Evolutionary conservation across 306 rosid species (phyloP).

Genomic region (Corylus avellana): DNA sequence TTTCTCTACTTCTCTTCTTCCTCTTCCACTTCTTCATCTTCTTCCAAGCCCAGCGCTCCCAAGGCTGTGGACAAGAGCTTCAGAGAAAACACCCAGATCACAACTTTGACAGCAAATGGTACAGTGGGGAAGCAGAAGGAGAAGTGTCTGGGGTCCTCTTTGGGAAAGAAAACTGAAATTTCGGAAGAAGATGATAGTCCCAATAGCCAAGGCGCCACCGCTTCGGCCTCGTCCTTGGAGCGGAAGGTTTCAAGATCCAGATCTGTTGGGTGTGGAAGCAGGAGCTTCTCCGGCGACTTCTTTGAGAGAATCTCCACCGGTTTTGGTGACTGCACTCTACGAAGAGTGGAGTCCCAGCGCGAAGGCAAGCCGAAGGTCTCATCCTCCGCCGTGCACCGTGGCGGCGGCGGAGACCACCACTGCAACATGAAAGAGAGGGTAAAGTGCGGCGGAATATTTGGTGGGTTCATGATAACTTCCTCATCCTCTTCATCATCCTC

Average conservation of each 20-base stretch:
- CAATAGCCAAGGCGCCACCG: conserved; percentile 38
- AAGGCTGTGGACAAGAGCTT: conserved; percentile 11
- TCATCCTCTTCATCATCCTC: conserved; percentile 71
- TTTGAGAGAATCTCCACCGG: conserved; percentile 99
- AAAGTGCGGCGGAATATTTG: conserved; percentile 76
- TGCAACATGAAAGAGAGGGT: conserved; percentile 73
- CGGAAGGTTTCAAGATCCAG: conserved; percentile 93
- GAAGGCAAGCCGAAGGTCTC: conserved; percentile 62
- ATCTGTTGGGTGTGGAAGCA: conserved; percentile 96
- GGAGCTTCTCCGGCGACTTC: conserved; percentile 92
- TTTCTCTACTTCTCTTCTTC: conserved; percentile 67
- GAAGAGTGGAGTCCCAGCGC: conserved; percentile 89
- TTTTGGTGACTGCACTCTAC: conserved; percentile 86
- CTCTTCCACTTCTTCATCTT: conserved; percentile 19
- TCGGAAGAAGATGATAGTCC: conserved; percentile 52
- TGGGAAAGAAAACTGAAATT: conserved; percentile 12
- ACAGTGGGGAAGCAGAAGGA: neutral
- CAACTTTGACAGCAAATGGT: conserved; percentile 7
- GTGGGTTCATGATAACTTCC: conserved; percentile 83
- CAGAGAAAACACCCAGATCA: conserved; percentile 18
- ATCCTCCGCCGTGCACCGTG: conserved; percentile 13
- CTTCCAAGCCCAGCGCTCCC: conserved; percentile 27
- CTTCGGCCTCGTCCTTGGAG: conserved; percentile 66
- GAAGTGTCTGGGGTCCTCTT: conserved; percentile 11
- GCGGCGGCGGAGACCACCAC: conserved; percentile 26